phyloP scores from a whole-genome alignment of 306 rosid species.

The Herpetospermum pedunculosum region DNA sequence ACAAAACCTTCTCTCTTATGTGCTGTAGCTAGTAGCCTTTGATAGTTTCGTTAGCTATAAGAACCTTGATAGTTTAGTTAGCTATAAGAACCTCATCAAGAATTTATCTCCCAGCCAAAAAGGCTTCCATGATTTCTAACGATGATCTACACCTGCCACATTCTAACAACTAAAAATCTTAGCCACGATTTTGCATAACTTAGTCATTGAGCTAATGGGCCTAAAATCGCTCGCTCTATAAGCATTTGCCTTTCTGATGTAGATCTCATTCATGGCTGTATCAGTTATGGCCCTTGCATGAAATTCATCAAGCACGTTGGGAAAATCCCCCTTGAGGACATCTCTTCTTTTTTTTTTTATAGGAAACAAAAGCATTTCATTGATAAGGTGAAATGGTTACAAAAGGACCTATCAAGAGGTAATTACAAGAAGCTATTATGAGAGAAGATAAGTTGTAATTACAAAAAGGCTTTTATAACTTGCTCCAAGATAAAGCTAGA shows the following conservation, averaged over 20 bases:
- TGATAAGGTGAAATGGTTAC: too few relatives aligned
- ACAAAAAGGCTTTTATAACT: too few relatives aligned
- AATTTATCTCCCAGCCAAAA: neutral
- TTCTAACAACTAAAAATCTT: neutral
- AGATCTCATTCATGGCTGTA: neutral
- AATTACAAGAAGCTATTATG: too few relatives aligned
- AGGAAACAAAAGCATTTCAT: too few relatives aligned
- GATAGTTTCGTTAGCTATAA: neutral
- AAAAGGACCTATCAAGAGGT: too few relatives aligned
- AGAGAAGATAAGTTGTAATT: too few relatives aligned
- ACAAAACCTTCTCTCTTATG: too few relatives aligned
- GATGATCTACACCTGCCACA: neutral
- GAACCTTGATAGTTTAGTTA: neutral
- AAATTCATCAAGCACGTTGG: neutral
- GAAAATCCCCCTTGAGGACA: neutral
- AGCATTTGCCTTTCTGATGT: neutral
- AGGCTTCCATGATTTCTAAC: neutral
- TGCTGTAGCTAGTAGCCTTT: too few relatives aligned
- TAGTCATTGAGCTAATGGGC: neutral
- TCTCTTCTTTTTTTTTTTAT: too few relatives aligned
- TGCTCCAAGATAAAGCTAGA: too few relatives aligned
- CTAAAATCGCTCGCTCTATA: neutral
- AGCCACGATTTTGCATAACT: neutral
- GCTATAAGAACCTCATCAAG: neutral
- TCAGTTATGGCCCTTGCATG: neutral